Conservation (phyloP, 805 yeast species). For the Candida schatavii region DNA sequence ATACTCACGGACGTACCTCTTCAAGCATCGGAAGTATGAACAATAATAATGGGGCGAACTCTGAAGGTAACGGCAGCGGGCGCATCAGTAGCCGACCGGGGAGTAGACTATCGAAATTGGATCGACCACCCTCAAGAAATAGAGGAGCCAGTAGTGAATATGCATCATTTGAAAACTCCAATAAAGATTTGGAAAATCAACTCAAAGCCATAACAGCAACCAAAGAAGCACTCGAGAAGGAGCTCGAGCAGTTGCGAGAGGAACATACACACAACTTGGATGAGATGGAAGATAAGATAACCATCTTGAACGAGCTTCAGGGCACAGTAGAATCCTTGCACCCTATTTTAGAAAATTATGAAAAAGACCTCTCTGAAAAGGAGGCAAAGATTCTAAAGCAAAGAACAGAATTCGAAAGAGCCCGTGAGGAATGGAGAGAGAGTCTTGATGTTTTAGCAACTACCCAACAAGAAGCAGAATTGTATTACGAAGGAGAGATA, state of each 20-base stretch:
- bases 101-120: slow-evolving; percentile 15
- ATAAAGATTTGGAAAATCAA: slow-evolving; percentile 16
- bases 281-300: slow-evolving; percentile 40
- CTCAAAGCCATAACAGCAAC: slow-evolving; percentile 19
- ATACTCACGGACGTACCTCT: slow-evolving; percentile 5
- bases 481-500: slow-evolving; percentile 45
- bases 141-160: slow-evolving; percentile 24
- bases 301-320: slow-evolving; percentile 48
- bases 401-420: slow-evolving; percentile 47
- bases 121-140: slow-evolving; percentile 16
- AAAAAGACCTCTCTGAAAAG: slow-evolving; percentile 37
- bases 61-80: neutral
- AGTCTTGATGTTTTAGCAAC: slow-evolving; percentile 54
- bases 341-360: slow-evolving; percentile 46
- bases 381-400: slow-evolving; percentile 49
- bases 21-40: neutral
- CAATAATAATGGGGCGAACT: neutral
- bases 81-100: slow-evolving; percentile 1
- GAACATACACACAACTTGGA: slow-evolving; percentile 23
- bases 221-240: slow-evolving; percentile 15
- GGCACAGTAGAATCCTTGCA: slow-evolving; percentile 48
- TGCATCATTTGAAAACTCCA: slow-evolving; percentile 20
- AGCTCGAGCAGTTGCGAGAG: slow-evolving; percentile 18
- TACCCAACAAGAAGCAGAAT: slow-evolving; percentile 55
- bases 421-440: slow-evolving; percentile 57